These are phyloP conservation scores for Jamesozyma lodderae DNA, from an alignment of 805 yeast species.

Conservation along the genomic window DNA sequence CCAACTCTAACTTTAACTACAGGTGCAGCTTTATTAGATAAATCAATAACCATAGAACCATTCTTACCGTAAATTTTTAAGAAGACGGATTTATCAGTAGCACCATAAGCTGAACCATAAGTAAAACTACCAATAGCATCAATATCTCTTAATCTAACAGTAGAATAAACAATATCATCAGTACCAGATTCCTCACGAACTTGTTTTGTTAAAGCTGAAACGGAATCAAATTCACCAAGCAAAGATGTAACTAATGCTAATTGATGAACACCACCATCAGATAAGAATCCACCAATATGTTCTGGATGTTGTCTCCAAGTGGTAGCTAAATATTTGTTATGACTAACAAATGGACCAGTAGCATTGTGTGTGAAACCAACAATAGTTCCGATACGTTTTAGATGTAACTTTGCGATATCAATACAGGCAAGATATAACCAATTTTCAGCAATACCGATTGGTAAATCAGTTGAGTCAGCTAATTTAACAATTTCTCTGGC, in stretches of 20 bases:
- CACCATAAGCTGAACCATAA: slow-evolving; percentile 82
- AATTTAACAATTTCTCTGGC: slow-evolving; percentile 72
- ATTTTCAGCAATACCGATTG: slow-evolving; percentile 75
- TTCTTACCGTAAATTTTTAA: slow-evolving; percentile 70
- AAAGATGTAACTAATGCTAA: slow-evolving; percentile 77
- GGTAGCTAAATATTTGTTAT: slow-evolving; percentile 57
- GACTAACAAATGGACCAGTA: slow-evolving; percentile 60
- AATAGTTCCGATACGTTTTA: slow-evolving; percentile 64
- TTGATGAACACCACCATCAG: slow-evolving; percentile 97
- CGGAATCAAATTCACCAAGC: slow-evolving; percentile 61
- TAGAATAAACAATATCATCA: slow-evolving; percentile 71
- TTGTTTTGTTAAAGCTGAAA: slow-evolving; percentile 73
- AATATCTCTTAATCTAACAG: slow-evolving; percentile 50
- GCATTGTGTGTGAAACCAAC: slow-evolving; percentile 63
- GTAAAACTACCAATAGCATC: slow-evolving; percentile 73
- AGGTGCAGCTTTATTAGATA: slow-evolving; percentile 38
- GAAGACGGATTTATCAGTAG: slow-evolving; percentile 56
- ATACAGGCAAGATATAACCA: slow-evolving; percentile 70
- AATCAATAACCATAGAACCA: slow-evolving; percentile 66
- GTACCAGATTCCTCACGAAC: slow-evolving; percentile 69
- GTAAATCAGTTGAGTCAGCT: slow-evolving; percentile 50
- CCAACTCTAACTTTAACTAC: slow-evolving; percentile 30
- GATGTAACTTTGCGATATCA: slow-evolving; percentile 41
- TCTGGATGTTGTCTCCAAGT: slow-evolving; percentile 85
- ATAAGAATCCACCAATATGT: slow-evolving; percentile 85